A percentile compares a stretch with the other conserved stretches of the same genome.
Evolutionary conservation across 192 early-diverging fungal species (phyloP).

Genomic region (Diversispora epigaea): DNA sequence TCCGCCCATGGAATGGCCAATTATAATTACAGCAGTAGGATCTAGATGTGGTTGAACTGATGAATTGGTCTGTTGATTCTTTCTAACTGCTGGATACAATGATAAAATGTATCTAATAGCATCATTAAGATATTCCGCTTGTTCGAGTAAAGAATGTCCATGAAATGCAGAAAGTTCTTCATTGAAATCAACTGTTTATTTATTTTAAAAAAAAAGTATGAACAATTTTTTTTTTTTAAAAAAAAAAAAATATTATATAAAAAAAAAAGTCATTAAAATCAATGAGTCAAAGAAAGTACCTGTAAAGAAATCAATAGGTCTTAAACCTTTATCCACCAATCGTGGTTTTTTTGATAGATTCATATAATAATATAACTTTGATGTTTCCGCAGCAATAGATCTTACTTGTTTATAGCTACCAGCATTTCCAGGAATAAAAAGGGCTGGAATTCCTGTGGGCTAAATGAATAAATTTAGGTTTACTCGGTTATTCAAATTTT

Average conservation of each 20-base stretch:
- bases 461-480: background rate
- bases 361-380: slow-evolving; percentile 55
- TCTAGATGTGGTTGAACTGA: slow-evolving; percentile 34
- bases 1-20: slow-evolving; percentile 96
- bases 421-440: slow-evolving; percentile 95
- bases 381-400: slow-evolving; percentile 76
- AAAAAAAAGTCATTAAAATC: background rate
- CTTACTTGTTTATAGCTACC: slow-evolving; percentile 89
- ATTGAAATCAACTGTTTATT: slow-evolving; percentile 70
- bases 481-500: no score
- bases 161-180: slow-evolving; percentile 93
- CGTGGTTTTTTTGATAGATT: slow-evolving; percentile 31
- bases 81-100: slow-evolving; percentile 57
- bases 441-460: slow-evolving; percentile 75
- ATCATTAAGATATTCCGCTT: slow-evolving; percentile 83
- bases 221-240: background rate
- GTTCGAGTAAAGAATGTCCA: slow-evolving; percentile 75
- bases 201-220: background rate
- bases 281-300: slow-evolving; percentile 35
- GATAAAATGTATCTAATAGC: slow-evolving; percentile 75
- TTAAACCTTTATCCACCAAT: slow-evolving; percentile 35
- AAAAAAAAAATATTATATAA: background rate
- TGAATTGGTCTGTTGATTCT: slow-evolving; percentile 1
- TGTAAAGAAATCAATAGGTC: slow-evolving; percentile 57
- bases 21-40: slow-evolving; percentile 75